phyloP scores from a whole-genome alignment of 257 asterid genomes.

The Capsicum pubescens region DNA sequence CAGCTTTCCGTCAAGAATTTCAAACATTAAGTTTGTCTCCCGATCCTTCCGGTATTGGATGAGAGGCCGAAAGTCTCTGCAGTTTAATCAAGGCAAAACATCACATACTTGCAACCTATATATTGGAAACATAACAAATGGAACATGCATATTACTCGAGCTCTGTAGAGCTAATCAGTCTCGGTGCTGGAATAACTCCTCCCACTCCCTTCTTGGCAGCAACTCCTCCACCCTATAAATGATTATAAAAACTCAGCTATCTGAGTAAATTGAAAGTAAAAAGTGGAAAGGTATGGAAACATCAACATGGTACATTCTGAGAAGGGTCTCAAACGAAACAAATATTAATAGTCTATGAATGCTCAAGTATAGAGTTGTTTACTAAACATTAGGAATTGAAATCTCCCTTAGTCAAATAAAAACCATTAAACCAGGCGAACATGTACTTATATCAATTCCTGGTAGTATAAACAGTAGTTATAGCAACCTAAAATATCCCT shows the following conservation, averaged over 20 bases:
- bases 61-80: slow-evolving; percentile 92
- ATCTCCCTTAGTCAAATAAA: not conserved
- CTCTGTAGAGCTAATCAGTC: slow-evolving; percentile 90
- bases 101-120: slow-evolving; percentile 30
- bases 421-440: not conserved
- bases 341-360: not conserved
- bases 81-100: slow-evolving; percentile 31
- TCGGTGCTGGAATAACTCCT: slow-evolving; percentile 71
- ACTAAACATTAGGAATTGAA: not conserved
- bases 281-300: not conserved
- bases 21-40: slow-evolving; percentile 67
- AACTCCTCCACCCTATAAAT: slow-evolving; percentile 85
- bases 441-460: not conserved
- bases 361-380: not conserved
- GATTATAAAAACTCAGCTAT: slow-evolving; percentile 23
- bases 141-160: slow-evolving; percentile 70
- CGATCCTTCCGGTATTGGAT: slow-evolving; percentile 90
- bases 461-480: not conserved
- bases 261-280: not conserved
- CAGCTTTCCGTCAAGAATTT: slow-evolving; percentile 92
- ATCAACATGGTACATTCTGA: not conserved
- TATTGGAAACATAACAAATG: slow-evolving; percentile 24
- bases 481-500: slow-evolving; percentile 13
- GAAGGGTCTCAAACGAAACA: not conserved
- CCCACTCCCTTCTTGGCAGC: slow-evolving; percentile 53